Conservation (phyloP, 306 rosid genomes). For the Quercus berberidifolia region DNA sequence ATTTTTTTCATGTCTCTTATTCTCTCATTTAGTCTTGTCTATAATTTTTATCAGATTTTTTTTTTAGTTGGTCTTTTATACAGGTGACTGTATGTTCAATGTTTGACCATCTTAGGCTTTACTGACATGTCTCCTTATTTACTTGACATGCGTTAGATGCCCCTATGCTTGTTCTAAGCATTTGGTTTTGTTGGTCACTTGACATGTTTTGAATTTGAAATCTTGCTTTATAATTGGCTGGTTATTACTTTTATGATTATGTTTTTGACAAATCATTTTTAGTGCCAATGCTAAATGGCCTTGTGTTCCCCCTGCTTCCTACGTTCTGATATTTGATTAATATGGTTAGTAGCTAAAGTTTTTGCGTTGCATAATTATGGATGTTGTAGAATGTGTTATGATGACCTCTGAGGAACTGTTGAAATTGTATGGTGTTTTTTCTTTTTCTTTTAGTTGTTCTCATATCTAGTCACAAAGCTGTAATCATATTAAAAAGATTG, state of each 20-base stretch:
- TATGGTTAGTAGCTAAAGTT: too few relatives aligned
- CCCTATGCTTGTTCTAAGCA: neutral
- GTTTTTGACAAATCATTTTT: neutral
- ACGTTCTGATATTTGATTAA: neutral
- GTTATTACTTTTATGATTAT: neutral
- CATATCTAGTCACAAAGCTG: too few relatives aligned
- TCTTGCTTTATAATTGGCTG: neutral
- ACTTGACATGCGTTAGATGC: neutral
- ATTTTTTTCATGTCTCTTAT: neutral
- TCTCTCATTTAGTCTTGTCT: neutral
- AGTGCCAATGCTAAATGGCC: neutral
- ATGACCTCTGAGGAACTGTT: neutral
- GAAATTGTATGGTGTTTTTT: neutral
- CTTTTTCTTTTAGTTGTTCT: neutral
- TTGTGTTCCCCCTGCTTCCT: neutral
- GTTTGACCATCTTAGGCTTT: neutral
- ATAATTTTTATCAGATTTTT: neutral
- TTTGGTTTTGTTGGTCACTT: neutral
- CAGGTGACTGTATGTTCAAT: neutral
- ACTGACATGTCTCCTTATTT: neutral
- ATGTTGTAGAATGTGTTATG: neutral
- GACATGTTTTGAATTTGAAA: neutral
- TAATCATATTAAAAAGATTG: too few relatives aligned
- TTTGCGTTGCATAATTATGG: neutral
- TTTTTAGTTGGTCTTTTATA: neutral